These are phyloP conservation scores for Monosporascus cannonballus DNA, from an alignment of 2,329 filamentous ascomycete genomes.

Conservation along the genomic window DNA sequence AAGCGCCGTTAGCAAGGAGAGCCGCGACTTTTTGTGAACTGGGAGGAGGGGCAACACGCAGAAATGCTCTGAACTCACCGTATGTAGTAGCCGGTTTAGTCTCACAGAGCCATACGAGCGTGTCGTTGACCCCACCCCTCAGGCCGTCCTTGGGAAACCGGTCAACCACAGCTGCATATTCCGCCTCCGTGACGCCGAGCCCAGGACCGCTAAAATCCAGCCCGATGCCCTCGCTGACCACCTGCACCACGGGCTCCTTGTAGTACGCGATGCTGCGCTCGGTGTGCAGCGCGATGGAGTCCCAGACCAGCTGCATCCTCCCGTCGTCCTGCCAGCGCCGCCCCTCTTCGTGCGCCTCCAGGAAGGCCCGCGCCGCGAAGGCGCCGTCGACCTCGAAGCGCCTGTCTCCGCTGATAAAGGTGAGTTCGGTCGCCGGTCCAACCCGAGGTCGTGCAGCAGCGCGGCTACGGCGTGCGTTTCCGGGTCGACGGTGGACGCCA, in stretches of 20 bases:
- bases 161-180: conserved; percentile 26
- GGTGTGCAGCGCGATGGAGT: conserved; percentile 41
- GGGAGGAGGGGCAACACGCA: background rate
- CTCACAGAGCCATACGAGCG: conserved; percentile 32
- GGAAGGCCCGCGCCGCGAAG: conserved; percentile 34
- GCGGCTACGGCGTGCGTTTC: conserved; percentile 33
- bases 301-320: conserved; percentile 40
- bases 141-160: conserved; percentile 30
- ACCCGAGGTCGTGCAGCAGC: conserved; percentile 38
- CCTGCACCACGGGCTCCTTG: conserved; percentile 36
- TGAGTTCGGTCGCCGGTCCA: conserved; percentile 26
- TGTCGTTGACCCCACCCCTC: conserved; percentile 27
- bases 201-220: conserved; percentile 32
- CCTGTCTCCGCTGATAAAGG: conserved; percentile 33
- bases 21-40: background rate
- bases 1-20: too few relatives aligned
- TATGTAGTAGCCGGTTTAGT: conserved; percentile 33
- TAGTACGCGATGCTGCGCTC: conserved; percentile 29
- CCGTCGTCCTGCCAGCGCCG: conserved; percentile 31
- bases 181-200: conserved; percentile 23
- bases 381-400: conserved; percentile 47
- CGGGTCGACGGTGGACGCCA: conserved; percentile 31
- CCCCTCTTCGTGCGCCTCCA: conserved; percentile 16
- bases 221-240: conserved; percentile 25
- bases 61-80: conserved; percentile 12